phyloP scores from a whole-genome alignment of 169 alveolate species.

The Eimeria sp. region DNA sequence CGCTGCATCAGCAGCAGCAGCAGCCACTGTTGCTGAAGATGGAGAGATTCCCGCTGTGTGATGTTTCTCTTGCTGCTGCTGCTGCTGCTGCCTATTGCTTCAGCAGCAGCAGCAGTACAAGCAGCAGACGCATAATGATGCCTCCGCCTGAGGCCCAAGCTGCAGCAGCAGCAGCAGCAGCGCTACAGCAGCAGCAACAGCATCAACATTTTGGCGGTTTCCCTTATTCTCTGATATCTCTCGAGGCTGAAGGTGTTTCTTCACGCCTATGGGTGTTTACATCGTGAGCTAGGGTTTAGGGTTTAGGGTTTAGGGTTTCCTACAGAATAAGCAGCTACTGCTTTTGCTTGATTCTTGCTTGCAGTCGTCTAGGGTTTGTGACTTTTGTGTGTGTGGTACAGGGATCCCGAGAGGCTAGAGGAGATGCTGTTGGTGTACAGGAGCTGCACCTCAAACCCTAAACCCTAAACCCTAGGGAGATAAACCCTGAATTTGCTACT shows the following conservation, averaged over 20 bases:
- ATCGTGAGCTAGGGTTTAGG: constrained; percentile 57
- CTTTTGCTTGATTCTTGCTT: no score
- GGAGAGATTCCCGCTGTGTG: not conserved
- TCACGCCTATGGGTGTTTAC: constrained; percentile 33
- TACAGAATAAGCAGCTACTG: not conserved
- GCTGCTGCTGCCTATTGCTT: constrained; percentile 66
- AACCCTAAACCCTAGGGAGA: not conserved
- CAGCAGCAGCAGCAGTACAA: constrained; percentile 59
- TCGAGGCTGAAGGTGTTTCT: not conserved
- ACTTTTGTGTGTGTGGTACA: constrained; percentile 13
- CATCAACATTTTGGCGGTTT: not conserved
- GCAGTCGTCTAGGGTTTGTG: constrained; percentile 1
- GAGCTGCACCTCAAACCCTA: constrained; percentile 59
- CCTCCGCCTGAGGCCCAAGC: constrained; percentile 32
- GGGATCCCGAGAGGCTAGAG: constrained; percentile 36
- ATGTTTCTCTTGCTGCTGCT: constrained; percentile 61
- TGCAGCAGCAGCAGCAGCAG: constrained; percentile 71
- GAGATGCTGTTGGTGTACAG: constrained; percentile 46
- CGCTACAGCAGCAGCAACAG: constrained; percentile 34
- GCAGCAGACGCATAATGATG: constrained; percentile 37
- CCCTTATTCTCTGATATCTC: constrained; percentile 13
- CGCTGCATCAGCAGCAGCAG: constrained; percentile 48
- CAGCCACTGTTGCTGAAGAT: constrained; percentile 4
- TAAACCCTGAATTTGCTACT: no score
- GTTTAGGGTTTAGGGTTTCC: constrained; percentile 38